phyloP scores from a whole-genome alignment of 176 grass and related monocot species.

The Chrysopogon serrulatus region DNA sequence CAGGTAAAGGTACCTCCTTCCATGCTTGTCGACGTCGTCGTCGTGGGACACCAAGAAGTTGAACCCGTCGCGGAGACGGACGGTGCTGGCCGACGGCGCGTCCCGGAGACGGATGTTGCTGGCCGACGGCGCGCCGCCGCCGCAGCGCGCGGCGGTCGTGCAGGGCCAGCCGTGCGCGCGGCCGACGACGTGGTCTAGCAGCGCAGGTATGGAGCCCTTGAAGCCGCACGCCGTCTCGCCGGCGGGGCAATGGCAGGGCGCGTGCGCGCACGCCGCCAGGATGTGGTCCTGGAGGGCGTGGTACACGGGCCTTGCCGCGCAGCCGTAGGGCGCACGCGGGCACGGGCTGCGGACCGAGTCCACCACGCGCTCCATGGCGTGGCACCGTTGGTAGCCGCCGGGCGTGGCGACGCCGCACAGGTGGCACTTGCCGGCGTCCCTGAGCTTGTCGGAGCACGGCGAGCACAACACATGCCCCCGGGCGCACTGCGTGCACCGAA shows the following conservation, averaged over 20 bases:
- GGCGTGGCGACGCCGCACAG: too few relatives aligned
- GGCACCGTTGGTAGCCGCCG: neutral
- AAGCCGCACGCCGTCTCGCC: neutral
- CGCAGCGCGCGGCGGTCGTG: too few relatives aligned
- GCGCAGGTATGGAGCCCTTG: neutral
- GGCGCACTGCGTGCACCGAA: too few relatives aligned
- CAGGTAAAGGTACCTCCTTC: too few relatives aligned
- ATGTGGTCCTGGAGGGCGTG: neutral
- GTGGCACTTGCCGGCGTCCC: too few relatives aligned
- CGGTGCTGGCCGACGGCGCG: too few relatives aligned
- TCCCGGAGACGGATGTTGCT: too few relatives aligned
- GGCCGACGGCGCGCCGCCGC: neutral
- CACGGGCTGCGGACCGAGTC: neutral
- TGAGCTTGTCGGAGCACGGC: too few relatives aligned
- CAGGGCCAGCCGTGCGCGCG: neutral
- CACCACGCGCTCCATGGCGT: neutral
- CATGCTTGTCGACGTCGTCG: neutral
- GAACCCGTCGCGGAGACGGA: neutral
- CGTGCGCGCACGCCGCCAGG: neutral
- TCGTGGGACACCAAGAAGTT: neutral
- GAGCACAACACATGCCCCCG: too few relatives aligned
- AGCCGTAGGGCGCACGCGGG: neutral
- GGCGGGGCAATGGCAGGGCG: neutral
- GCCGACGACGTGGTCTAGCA: neutral
- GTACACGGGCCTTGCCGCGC: neutral